A percentile compares a stretch with the other conserved stretches of the same genome.
These are phyloP conservation scores for Globomyces pollinis-pini DNA, from an alignment of 192 early-diverging fungal species.

Conservation along the genomic window DNA sequence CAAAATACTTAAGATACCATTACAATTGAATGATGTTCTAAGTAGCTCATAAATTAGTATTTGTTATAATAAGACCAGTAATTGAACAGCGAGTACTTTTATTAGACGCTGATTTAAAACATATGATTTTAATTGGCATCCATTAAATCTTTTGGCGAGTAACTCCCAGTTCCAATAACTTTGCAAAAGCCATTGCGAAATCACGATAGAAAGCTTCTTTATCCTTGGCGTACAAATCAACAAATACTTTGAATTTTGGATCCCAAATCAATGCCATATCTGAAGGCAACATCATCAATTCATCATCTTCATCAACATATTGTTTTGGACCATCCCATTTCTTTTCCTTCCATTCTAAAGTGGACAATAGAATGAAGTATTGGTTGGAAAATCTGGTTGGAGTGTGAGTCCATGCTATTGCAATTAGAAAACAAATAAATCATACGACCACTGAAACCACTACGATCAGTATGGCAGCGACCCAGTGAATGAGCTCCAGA, in stretches of 20 bases:
- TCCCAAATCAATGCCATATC: slow-evolving; percentile 60
- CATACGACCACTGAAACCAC: slow-evolving; percentile 52
- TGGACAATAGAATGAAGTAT: slow-evolving; percentile 60
- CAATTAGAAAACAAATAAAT: too few relatives aligned
- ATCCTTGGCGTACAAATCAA: slow-evolving; percentile 58
- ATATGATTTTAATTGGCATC: too few relatives aligned
- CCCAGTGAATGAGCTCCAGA: slow-evolving; percentile 61
- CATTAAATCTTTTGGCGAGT: slow-evolving; percentile 22
- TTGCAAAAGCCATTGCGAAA: slow-evolving; percentile 77
- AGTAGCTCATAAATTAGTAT: too few relatives aligned
- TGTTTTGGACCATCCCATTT: slow-evolving; percentile 78
- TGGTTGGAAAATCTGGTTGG: slow-evolving; percentile 87
- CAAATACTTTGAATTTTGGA: slow-evolving; percentile 47
- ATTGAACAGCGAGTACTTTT: too few relatives aligned
- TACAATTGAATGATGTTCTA: too few relatives aligned
- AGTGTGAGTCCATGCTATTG: slow-evolving; percentile 70
- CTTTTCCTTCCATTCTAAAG: slow-evolving; percentile 42
- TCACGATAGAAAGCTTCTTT: slow-evolving; percentile 68
- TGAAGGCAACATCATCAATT: slow-evolving; percentile 60
- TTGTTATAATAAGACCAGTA: too few relatives aligned
- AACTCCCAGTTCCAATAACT: slow-evolving; percentile 84
- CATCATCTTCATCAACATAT: slow-evolving; percentile 69
- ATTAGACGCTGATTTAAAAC: too few relatives aligned
- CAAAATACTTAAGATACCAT: too few relatives aligned
- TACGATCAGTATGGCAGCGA: slow-evolving; percentile 48